Evolutionary conservation across 2,329 filamentous ascomycete genomes (phyloP).

Genomic region (Colletotrichum magnum): DNA sequence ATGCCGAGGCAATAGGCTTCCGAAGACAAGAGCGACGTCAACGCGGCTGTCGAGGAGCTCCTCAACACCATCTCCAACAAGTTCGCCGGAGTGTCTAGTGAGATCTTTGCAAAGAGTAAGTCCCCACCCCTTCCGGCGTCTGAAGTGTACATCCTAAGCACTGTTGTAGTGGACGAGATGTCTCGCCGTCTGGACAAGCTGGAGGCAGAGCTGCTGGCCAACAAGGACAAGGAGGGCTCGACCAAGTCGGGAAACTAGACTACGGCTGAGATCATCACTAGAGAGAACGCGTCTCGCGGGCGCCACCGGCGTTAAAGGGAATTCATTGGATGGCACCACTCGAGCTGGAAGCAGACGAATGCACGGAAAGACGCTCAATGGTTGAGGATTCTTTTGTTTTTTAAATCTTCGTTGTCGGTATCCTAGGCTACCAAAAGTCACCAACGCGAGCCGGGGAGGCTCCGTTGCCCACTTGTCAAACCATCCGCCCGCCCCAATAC

Average conservation of each 20-base stretch:
- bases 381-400: constrained; percentile 26
- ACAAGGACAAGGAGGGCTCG: constrained; percentile 60
- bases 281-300: neutral
- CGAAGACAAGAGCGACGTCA: constrained; percentile 73
- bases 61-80: constrained; percentile 88
- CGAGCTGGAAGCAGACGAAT: constrained; percentile 10
- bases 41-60: constrained; percentile 86
- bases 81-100: constrained; percentile 86
- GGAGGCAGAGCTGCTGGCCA: constrained; percentile 78
- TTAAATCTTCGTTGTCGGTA: constrained; percentile 24
- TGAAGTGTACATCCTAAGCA: too few relatives aligned
- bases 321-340: constrained; percentile 15
- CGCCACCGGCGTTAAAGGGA: constrained; percentile 19
- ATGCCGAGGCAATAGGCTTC: constrained; percentile 47
- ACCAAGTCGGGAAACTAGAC: constrained; percentile 51
- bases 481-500: constrained; percentile 15
- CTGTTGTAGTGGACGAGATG: constrained; percentile 83
- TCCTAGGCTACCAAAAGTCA: constrained; percentile 33
- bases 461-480: constrained; percentile 24
- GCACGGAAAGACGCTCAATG: neutral
- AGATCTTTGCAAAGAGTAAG: constrained; percentile 91
- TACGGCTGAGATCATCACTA: neutral
- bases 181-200: constrained; percentile 86
- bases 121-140: constrained; percentile 32
- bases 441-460: constrained; percentile 22